Evolutionary conservation across 2,329 filamentous ascomycete species (phyloP).

Genomic region (Claviceps sp.): DNA sequence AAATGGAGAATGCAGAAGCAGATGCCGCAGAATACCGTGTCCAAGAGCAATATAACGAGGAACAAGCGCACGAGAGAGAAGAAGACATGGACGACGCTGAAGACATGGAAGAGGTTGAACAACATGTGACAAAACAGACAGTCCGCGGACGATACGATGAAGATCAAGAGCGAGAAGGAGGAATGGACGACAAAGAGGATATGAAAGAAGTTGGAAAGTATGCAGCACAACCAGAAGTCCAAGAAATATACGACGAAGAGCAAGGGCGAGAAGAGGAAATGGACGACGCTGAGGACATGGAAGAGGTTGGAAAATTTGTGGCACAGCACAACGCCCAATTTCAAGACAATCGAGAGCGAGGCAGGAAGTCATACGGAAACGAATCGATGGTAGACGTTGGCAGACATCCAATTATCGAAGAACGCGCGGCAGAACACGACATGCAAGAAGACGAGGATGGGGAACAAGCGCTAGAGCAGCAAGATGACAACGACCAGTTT

Average conservation of each 20-base stretch:
- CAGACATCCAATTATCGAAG: slow-evolving; percentile 4
- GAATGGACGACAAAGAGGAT: not conserved
- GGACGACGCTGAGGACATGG: too few relatives aligned
- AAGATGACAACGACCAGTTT: slow-evolving; percentile 2
- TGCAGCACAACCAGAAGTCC: not conserved
- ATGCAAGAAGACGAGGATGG: not conserved
- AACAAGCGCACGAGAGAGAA: not conserved
- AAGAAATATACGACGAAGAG: too few relatives aligned
- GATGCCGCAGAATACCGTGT: too few relatives aligned
- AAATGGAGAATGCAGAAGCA: not conserved
- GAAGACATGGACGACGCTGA: not conserved
- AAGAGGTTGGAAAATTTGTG: not conserved
- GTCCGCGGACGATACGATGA: not conserved
- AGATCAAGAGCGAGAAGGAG: not conserved
- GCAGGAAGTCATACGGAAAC: not conserved
- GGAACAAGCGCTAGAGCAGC: slow-evolving; percentile 3
- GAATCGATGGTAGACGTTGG: not conserved
- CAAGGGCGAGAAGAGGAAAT: too few relatives aligned
- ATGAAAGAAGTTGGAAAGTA: not conserved
- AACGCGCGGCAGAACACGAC: slow-evolving; percentile 2
- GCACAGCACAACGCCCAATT: not conserved
- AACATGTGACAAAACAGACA: not conserved
- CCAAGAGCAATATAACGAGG: not conserved
- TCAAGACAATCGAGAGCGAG: not conserved
- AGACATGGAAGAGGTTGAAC: not conserved